Evolutionary conservation across 352 stramenopile species (phyloP), one percentile per base, ranked within the genome.

Genomic region (Phytophthora tubulina): DNA sequence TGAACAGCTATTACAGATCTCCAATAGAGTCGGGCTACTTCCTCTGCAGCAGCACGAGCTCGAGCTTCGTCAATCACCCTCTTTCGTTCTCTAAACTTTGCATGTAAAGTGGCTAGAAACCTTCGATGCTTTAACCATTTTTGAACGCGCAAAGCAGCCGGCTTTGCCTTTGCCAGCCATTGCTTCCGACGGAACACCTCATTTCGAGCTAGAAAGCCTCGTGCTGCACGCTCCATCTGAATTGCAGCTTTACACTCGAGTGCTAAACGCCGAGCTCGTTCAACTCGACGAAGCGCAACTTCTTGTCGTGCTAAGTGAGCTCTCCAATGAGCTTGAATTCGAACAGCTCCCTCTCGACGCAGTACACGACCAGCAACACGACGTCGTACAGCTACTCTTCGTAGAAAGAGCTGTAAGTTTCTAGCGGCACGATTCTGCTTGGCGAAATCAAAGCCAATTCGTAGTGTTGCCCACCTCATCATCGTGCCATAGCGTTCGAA

Each of bases 401-500:
- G 74, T 31, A 87, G 80, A 50, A 90, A 84, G 30, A 79, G 73
- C 60, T 90, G 83, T 31, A 93, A 78, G 0, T 70, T 75, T 32
- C 75, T 58, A 17, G 87, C 80, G 31, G 78, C 84, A 3, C 74
- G 66, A 39, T 76, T 86, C 38, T 90, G 81, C 11, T 87, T 58
- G 21, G 82, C 44, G 49, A 91, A 53, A 38, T 91, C 80, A 52
- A 90, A 81, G 45, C 84, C 85, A 50, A 83, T 80, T n/a, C 72
- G 78, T 4, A 91, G 66, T 2, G 83, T 84, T 17, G 68, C 71
- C 84, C 87, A 92, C 36, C 76, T 75, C 75, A 93, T 89, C 1
- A 67, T 72, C 0, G 74, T 76, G 3, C 85, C 83, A 44, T 85
- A 88, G 21, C 59, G 63, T 55, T 94, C 87, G 32, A 94, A 90